Evolutionary conservation across 1,139 yeast species (phyloP).

Genomic region (Pneumocystis murina): DNA sequence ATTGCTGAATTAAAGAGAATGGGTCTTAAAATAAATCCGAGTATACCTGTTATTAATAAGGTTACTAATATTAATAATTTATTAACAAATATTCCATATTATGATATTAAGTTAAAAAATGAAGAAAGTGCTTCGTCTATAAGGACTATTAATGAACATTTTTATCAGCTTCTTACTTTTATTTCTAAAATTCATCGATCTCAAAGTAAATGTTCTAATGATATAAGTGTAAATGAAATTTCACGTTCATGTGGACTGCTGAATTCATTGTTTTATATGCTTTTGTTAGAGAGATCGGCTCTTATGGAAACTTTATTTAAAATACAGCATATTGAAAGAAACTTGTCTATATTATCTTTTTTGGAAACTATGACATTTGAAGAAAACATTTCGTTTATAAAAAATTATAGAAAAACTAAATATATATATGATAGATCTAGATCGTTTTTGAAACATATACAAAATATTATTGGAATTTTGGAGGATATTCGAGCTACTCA

Average conservation of each 20-base stretch:
- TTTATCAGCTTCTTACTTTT: constrained; percentile 58
- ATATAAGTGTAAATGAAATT: constrained; percentile 60
- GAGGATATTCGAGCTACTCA: background rate
- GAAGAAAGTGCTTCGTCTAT: background rate
- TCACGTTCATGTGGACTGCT: constrained; percentile 66
- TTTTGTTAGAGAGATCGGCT: constrained; percentile 24
- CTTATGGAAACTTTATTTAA: constrained; percentile 18
- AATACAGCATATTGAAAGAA: background rate
- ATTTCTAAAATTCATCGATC: constrained; percentile 64
- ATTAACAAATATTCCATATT: constrained; percentile 38
- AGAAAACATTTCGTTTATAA: constrained; percentile 24
- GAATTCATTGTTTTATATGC: constrained; percentile 50
- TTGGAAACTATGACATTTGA: constrained; percentile 49
- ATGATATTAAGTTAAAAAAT: constrained; percentile 32
- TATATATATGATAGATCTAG: constrained; percentile 3
- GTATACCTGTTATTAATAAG: constrained; percentile 45
- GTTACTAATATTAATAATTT: constrained; percentile 52
- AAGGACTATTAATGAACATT: constrained; percentile 36
- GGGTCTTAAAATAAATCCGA: constrained; percentile 56
- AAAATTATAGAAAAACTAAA: constrained; percentile 24
- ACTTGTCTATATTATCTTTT: constrained; percentile 20
- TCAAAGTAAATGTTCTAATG: constrained; percentile 45
- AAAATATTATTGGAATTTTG: background rate
- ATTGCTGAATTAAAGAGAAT: constrained; percentile 56
- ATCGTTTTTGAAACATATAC: background rate